Percentiles rank a stretch among this genome's conserved stretches.
Conservation (phyloP, 1,284 basidiomycete genomes). For the Coniferiporia sulphurascens region DNA sequence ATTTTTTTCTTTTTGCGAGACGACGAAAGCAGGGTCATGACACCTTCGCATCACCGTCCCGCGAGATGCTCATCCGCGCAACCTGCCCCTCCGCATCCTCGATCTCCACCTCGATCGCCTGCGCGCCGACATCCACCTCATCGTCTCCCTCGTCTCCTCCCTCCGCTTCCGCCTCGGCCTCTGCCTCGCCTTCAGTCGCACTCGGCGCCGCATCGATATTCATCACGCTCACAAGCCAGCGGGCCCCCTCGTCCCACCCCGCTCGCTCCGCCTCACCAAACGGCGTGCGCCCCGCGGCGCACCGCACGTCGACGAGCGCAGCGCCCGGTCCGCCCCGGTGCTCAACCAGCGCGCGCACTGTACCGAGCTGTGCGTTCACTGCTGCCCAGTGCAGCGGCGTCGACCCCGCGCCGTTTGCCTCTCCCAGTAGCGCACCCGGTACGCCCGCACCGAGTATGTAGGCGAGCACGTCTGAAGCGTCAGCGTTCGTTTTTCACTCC, state of each 20-base stretch:
- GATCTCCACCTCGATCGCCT: slow-evolving; percentile 57
- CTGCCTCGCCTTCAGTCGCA: slow-evolving; percentile 26
- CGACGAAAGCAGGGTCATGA: no score
- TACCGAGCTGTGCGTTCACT: slow-evolving; percentile 68
- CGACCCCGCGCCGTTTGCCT: slow-evolving; percentile 65
- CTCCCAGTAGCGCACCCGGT: slow-evolving; percentile 50
- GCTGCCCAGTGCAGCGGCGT: slow-evolving; percentile 89
- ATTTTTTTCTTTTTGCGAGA: no score
- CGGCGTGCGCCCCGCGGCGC: slow-evolving; percentile 61
- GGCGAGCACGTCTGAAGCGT: slow-evolving; percentile 68
- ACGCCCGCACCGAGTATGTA: slow-evolving; percentile 59
- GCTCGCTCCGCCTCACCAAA: slow-evolving; percentile 72
- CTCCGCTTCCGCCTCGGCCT: slow-evolving; percentile 34
- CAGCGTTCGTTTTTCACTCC: no score
- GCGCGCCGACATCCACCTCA: slow-evolving; percentile 23
- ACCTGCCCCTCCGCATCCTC: slow-evolving; percentile 62
- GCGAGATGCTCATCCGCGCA: slow-evolving; percentile 51
- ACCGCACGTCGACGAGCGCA: slow-evolving; percentile 69
- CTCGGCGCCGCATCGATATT: slow-evolving; percentile 39
- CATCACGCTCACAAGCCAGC: slow-evolving; percentile 76
- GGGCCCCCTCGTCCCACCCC: slow-evolving; percentile 76
- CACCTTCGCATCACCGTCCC: not conserved
- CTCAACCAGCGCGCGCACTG: slow-evolving; percentile 61
- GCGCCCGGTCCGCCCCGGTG: slow-evolving; percentile 46
- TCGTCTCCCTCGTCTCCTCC: slow-evolving; percentile 33